Percentiles rank a stretch among this genome's conserved stretches.
phyloP scores from a whole-genome alignment of 305 asterid genomes.

The Nicotiana rustica region DNA sequence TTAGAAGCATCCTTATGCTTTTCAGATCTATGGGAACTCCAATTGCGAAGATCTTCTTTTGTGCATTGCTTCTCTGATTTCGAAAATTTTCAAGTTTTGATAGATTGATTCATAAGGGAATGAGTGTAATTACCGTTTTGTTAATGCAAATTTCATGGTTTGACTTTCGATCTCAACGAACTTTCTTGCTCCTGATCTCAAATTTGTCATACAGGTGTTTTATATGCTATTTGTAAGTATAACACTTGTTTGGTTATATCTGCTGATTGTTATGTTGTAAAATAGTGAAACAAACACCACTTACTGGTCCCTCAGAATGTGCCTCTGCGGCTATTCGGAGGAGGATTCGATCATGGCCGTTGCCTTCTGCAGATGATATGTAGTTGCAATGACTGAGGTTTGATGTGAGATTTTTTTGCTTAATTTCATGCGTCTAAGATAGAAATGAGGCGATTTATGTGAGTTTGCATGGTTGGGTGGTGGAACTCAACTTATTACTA shows the following conservation, averaged over 20 bases:
- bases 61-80: conserved; percentile 15
- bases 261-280: conserved; percentile 20
- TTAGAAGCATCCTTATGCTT: conserved; percentile 26
- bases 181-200: neutral
- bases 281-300: conserved; percentile 5
- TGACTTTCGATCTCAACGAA: neutral
- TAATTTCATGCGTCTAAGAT: conserved; percentile 11
- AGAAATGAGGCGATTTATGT: neutral
- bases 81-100: neutral
- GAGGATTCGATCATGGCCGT: neutral
- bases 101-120: neutral
- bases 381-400: neutral
- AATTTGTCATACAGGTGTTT: neutral
- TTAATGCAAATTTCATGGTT: neutral
- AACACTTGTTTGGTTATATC: neutral
- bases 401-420: neutral
- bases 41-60: conserved; percentile 22
- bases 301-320: neutral
- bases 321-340: neutral
- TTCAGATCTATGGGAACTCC: conserved; percentile 20
- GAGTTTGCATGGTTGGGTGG: neutral
- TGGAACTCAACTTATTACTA: neutral
- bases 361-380: conserved; percentile 7
- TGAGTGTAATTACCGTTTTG: neutral
- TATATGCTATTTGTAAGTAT: neutral